Base-by-base conservation (phyloP, 257 asterid genomes). In the Voacanga thouarsii region DNA sequence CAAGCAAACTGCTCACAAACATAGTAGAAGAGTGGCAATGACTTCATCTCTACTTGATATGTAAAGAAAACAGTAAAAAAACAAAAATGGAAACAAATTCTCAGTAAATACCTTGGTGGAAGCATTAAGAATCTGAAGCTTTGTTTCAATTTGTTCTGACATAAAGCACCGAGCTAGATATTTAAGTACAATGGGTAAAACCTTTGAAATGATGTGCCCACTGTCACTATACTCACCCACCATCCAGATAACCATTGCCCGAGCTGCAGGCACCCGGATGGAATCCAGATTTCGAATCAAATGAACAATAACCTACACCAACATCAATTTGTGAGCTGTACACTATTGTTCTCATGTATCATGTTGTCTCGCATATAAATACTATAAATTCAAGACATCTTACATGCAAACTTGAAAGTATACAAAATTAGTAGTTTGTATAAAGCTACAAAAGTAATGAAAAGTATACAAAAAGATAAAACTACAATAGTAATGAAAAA, bases 221-320 rank as follows among this genome's bases (percentile, higher is more conserved):
- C 85, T 71, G 81, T 82, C 80, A 90, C 87, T 80, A 82, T 90
- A 92, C 82, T 96, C 97, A 26, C 98, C 98, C 87, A 96, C 75
- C 97, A 96, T 90, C 99, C 99, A 96, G 82, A 93, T 88, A 63
- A 96, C 88, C 92, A 89, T 87, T 72, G 97, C 96, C 79, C 99
- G 98, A 74, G 97, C 97, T 64, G 91, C 85, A 63, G 97, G 91
- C n/a, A 93, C 90, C 78, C 71, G 70, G 78, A 90, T 87, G 74
- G 92, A 85, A 84, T 96, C 98, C 91, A 96, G 83, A 80, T 88
- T 90, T 81, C 92, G 88, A 70, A 88, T 82, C 93, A 96, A 84
- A 84, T 89, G 90, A 82, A 83, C 89, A 82, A 93, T 93, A 45
- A 91, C 94, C 99, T 95, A 84, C 53, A 72, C 49, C 87, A 90